Evolutionary conservation across 2,329 filamentous ascomycete genomes (phyloP), one percentile per base, ranked within the genome.

Genomic region (Monilinia fructigena): DNA sequence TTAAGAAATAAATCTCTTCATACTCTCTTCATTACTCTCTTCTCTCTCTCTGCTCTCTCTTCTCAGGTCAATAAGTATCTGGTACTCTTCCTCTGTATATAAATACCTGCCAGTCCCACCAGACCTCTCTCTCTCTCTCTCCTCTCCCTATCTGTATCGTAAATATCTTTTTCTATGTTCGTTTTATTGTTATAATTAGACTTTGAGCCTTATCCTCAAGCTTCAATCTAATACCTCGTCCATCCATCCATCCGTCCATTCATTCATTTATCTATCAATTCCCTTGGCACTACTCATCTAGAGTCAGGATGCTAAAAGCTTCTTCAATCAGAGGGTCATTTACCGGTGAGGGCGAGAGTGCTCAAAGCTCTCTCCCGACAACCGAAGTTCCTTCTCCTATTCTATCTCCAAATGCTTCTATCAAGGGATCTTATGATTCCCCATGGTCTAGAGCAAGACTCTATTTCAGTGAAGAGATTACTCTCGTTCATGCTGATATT

Each of bases 401-500:
- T 48, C 35, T 47, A 48, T 66, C 68, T 20, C 54, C 67, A 4
- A 64, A 64, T 55, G 48, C 18, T n/a, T 71, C 63, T 11, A 59
- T 65, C 3, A 62, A 55, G 52, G 71, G 69, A 31, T 12, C 62
- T 11, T 50, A 54, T 26, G 31, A n/a, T 31, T 62, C 65, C 11
- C 2, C 38, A 11, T 65, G 38, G 47, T 10, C 52, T 1, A 58
- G 48, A 48, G 47, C 68, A 0, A 35, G 61, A 38, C 62, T 35
- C 12, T 67, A 76, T 62, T 65, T 75, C 52, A 70, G 71, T n/a
- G 71, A 67, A 23, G 74, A 76, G 23, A 75, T 76, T 20, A 71
- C 55, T 42, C 65, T 75, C n/a, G 65, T 71, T 10, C 70, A 76
- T 70, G 74, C 76, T 28, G 75, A 77, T 68, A 65, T 78, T 10